phyloP scores from a whole-genome alignment of 2,329 filamentous ascomycete species.

The Leptographium procerum region DNA sequence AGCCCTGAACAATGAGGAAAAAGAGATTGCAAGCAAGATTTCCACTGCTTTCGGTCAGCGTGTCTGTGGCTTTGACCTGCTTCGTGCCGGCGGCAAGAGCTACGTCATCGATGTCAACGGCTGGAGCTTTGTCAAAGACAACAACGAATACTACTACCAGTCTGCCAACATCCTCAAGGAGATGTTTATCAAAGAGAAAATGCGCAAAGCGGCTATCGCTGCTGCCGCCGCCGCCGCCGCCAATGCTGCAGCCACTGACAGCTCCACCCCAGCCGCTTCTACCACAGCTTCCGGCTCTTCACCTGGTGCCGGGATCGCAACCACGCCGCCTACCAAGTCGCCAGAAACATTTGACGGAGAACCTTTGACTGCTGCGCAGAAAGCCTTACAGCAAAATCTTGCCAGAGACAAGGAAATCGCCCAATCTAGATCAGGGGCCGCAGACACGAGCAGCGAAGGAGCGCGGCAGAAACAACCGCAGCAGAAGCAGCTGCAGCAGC shows the following conservation, averaged over 20 bases:
- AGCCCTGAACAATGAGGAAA: conserved; percentile 66
- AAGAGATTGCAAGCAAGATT: conserved; percentile 78
- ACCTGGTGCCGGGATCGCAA: neutral
- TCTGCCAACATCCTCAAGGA: conserved; percentile 76
- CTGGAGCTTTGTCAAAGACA: conserved; percentile 99
- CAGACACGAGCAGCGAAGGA: neutral
- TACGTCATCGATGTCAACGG: conserved; percentile 99
- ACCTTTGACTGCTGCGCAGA: conserved; percentile 11
- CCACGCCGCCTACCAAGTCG: conserved; percentile 16
- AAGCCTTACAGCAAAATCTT: conserved; percentile 7
- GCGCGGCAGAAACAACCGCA: neutral
- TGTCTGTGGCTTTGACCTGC: conserved; percentile 89
- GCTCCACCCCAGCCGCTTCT: conserved; percentile 15
- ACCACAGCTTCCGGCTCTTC: conserved; percentile 10
- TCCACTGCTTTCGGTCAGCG: conserved; percentile 85
- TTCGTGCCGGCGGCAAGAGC: conserved; percentile 79
- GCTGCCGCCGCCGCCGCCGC: conserved; percentile 11
- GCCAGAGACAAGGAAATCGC: conserved; percentile 18
- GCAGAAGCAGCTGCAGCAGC: neutral
- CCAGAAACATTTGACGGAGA: conserved; percentile 3
- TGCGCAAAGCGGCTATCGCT: conserved; percentile 29
- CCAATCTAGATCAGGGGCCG: neutral
- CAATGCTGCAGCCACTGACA: conserved; percentile 13
- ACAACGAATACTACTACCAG: conserved; percentile 95
- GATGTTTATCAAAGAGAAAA: conserved; percentile 74